Conservation (phyloP, 169 alveolate genomes). For the Plasmodium reichenowi region DNA sequence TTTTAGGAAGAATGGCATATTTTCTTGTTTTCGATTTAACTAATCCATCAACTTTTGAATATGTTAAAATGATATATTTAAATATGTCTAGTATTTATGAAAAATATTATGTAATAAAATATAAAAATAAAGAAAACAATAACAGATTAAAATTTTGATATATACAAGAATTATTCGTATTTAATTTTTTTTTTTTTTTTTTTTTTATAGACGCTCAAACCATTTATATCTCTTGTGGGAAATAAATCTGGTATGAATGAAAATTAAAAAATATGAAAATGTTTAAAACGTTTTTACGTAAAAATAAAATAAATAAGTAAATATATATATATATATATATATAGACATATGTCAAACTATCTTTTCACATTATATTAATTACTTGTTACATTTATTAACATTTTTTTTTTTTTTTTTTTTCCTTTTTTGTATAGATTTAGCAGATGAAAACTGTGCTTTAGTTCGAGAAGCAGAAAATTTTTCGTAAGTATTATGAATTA, state of each 20-base stretch:
- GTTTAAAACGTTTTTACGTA: not conserved
- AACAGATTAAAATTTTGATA: no score
- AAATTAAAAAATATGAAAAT: not conserved
- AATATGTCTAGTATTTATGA: slow-evolving; percentile 57
- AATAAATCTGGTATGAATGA: slow-evolving; percentile 38
- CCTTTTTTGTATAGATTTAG: slow-evolving; percentile 31
- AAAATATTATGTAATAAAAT: slow-evolving; percentile 25
- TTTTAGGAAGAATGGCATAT: slow-evolving; percentile 75
- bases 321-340: not conserved
- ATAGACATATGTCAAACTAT: not conserved
- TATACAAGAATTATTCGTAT: not conserved
- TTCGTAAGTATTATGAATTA: slow-evolving; percentile 12
- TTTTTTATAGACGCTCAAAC: slow-evolving; percentile 52
- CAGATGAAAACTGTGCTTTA: slow-evolving; percentile 10
- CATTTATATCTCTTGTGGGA: slow-evolving; percentile 77
- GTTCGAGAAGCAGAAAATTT: slow-evolving; percentile 40
- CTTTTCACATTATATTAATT: no score
- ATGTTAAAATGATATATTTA: slow-evolving; percentile 49
- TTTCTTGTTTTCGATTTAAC: slow-evolving; percentile 70
- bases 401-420: slow-evolving; percentile 7
- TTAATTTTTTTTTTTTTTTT: slow-evolving; percentile 12
- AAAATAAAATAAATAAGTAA: not conserved
- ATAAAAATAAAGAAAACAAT: not conserved
- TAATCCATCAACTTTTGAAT: slow-evolving; percentile 62
- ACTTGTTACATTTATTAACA: not conserved